These are phyloP conservation scores for Pyronema domesticum DNA, from an alignment of 495 filamentous ascomycete genomes.

Conservation along the genomic window DNA sequence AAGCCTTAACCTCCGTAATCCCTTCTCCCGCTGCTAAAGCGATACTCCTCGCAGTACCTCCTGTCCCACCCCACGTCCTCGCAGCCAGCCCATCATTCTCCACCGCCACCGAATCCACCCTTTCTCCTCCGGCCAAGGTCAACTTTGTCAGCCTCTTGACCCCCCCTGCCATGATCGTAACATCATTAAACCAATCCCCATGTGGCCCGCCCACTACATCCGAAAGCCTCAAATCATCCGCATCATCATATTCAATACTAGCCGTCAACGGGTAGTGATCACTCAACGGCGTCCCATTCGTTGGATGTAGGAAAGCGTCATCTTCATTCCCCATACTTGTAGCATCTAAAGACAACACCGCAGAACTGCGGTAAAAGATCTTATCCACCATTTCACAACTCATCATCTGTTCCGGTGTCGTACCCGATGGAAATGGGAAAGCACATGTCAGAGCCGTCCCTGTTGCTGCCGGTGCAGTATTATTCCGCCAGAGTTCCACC, in stretches of 20 bases:
- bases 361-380: conserved; percentile 1
- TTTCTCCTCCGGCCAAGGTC: conserved; percentile 24
- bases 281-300: conserved; percentile 32
- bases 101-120: conserved; percentile 26
- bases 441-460: conserved; percentile 1
- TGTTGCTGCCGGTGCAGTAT: neutral
- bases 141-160: conserved; percentile 10
- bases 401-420: neutral
- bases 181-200: conserved; percentile 30
- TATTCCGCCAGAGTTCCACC: neutral
- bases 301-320: neutral
- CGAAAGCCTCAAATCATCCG: neutral
- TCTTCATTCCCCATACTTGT: conserved; percentile 3
- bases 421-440: conserved; percentile 1
- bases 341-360: neutral
- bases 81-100: neutral
- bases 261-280: conserved; percentile 44
- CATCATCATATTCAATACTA: conserved; percentile 34
- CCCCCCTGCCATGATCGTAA: conserved; percentile 14
- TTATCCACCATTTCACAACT: conserved; percentile 8
- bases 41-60: conserved; percentile 31
- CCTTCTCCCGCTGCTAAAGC: conserved; percentile 31
- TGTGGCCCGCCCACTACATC: conserved; percentile 17
- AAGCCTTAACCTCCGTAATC: conserved; percentile 35
- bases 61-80: conserved; percentile 38